Percentiles rank a stretch among this genome's conserved stretches.
These are phyloP conservation scores for Mycosphaerella sp. DNA, from an alignment of 2,329 filamentous ascomycete genomes.

Conservation along the genomic window DNA sequence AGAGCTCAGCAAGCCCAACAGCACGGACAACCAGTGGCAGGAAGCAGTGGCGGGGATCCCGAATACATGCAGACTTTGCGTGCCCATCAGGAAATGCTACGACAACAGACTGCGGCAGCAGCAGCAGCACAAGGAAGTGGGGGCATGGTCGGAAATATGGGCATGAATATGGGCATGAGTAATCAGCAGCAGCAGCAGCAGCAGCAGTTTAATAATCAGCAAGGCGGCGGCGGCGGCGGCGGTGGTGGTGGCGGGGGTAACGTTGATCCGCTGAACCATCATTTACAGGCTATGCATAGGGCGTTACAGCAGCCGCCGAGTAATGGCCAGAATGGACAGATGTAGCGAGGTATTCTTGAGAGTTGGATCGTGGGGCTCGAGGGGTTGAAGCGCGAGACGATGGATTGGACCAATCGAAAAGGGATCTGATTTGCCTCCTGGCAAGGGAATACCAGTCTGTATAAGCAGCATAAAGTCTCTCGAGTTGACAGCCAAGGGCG, in stretches of 20 bases:
- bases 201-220: background rate
- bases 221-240: conserved; percentile 7
- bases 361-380: too few species aligned
- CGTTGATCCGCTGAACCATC: conserved; percentile 10
- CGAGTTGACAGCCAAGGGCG: too few species aligned
- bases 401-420: too few species aligned
- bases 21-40: conserved; percentile 20
- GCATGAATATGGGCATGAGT: conserved; percentile 21
- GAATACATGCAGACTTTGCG: conserved; percentile 34
- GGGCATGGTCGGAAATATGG: conserved; percentile 21
- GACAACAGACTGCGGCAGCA: conserved; percentile 19
- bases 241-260: background rate
- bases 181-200: conserved; percentile 7
- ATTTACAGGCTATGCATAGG: conserved; percentile 31
- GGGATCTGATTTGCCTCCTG: too few species aligned
- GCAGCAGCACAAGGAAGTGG: conserved; percentile 11
- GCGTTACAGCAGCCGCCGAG: conserved; percentile 19
- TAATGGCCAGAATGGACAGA: conserved; percentile 10
- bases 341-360: background rate
- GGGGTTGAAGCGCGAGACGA: too few species aligned
- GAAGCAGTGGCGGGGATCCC: conserved; percentile 22
- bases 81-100: conserved; percentile 28
- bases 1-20: conserved; percentile 20
- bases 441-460: too few species aligned
- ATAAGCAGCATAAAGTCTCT: too few species aligned